phyloP scores from a whole-genome alignment of 257 asterid genomes.

The Forsythia viridissima region DNA sequence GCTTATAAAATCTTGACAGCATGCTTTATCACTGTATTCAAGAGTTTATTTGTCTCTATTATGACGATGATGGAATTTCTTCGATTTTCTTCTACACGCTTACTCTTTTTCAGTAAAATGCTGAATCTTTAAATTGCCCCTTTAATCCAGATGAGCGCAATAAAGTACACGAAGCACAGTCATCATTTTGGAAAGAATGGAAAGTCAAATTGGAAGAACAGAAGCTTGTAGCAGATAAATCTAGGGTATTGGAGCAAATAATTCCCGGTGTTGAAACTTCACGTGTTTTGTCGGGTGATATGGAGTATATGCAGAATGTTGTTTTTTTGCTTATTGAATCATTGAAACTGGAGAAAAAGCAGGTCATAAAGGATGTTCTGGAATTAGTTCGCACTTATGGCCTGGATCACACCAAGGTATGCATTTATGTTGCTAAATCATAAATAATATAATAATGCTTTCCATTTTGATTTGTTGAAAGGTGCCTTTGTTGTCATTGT shows the following conservation, averaged over 20 bases:
- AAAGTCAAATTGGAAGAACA: constrained; percentile 89
- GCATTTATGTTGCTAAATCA: constrained; percentile 15
- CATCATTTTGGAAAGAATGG: constrained; percentile 99
- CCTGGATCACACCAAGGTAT: constrained; percentile 73
- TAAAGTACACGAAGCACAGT: constrained; percentile 76
- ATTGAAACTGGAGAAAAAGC: constrained; percentile 71
- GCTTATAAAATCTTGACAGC: constrained; percentile 17
- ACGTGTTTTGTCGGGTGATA: constrained; percentile 82
- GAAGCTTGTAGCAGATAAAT: constrained; percentile 74
- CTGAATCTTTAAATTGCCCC: constrained; percentile 20
- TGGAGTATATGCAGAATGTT: constrained; percentile 65
- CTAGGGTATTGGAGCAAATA: constrained; percentile 83
- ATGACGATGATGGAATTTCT: constrained; percentile 2
- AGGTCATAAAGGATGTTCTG: constrained; percentile 60
- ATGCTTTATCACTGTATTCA: constrained; percentile 18
- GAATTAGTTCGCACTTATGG: constrained; percentile 68
- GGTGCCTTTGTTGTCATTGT: constrained; percentile 13
- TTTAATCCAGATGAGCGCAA: constrained; percentile 68
- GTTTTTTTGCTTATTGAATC: constrained; percentile 76
- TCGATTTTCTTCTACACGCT: constrained; percentile 1
- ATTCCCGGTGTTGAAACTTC: constrained; percentile 90
- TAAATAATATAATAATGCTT: constrained; percentile 4
- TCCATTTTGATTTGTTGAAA: constrained; percentile 20
- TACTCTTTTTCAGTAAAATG: constrained; percentile 5
- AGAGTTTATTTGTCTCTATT: constrained; percentile 19